Conservation (phyloP, 306 rosid genomes). For the Dicorynia guianensis region DNA sequence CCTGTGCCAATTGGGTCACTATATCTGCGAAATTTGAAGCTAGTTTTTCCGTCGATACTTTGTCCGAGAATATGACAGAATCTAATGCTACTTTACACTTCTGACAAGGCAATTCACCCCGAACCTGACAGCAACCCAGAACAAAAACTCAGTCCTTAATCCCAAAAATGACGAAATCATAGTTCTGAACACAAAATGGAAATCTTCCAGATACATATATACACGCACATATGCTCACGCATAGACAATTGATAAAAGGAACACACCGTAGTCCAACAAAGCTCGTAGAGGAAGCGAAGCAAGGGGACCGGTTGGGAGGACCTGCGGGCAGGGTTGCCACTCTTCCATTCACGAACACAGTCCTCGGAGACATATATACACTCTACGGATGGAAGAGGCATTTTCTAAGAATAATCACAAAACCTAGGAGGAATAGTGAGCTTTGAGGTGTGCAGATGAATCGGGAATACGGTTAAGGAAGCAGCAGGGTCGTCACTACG, state of each 20-base stretch:
- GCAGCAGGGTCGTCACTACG: conserved; percentile 14
- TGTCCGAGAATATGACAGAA: conserved; percentile 69
- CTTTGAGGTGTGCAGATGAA: conserved; percentile 12
- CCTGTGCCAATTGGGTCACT: conserved; percentile 96
- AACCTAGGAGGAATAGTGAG: conserved; percentile 42
- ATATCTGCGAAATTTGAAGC: conserved; percentile 88
- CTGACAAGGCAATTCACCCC: conserved; percentile 89
- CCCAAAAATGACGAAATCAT: conserved; percentile 25
- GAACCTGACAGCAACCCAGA: conserved; percentile 62
- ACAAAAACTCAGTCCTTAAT: conserved; percentile 33
- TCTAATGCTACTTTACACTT: conserved; percentile 90
- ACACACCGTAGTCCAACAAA: conserved; percentile 83
- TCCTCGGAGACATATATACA: conserved; percentile 70
- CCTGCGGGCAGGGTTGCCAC: conserved; percentile 67
- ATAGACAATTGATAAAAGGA: background rate
- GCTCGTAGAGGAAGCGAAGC: conserved; percentile 96
- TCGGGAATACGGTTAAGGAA: conserved; percentile 39
- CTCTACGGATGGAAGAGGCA: conserved; percentile 82
- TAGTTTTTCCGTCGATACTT: conserved; percentile 60
- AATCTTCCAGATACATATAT: background rate
- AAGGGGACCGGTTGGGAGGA: conserved; percentile 69
- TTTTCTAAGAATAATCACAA: conserved; percentile 44
- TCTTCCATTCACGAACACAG: conserved; percentile 87
- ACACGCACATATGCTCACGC: background rate
- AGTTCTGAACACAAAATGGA: background rate